Base-by-base conservation (phyloP, 1,284 basidiomycete species). In the Trichosporon faecale region DNA sequence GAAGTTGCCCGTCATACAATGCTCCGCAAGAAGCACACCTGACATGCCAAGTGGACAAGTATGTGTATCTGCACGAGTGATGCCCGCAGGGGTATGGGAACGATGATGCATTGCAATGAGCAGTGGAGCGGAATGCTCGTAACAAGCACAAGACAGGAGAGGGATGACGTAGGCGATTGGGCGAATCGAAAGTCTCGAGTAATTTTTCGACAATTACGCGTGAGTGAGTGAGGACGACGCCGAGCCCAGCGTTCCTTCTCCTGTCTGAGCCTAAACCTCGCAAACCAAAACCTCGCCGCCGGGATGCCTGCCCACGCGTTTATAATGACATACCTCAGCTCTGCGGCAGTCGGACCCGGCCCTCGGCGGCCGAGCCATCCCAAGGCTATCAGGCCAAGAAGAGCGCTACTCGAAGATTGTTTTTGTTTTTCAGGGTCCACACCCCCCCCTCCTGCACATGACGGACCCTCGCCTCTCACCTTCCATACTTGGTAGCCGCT, bases 91-190 rank as follows among this genome's bases (percentile, higher is more conserved):
- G 12, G 35, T 37, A 37, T 52, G 49, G 49, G 49, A 52, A 52
- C 21, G 49, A 52, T 52, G 49, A 52, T 52, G 49, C 49, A 52
- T 23, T 21, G 12, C 37, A 3, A 46, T 46, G 3, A 18, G 21
- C 21, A 8, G 49, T 52, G 49, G 49, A 52, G 49, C 49, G 49
- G 49, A 52, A 52, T 52, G 55, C 14, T 16, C 27, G 55, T 21
- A 27, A 14, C 52, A 23, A 55, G 25, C 18, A 21, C 52, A 27
- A 37, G 27, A 11, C 27, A 14, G 57, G 31, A 14, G 27, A 14
- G 23, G 52, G 57, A 31, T 61, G 57, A 61, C 57, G 57, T 61
- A 61, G 57, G 57, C 57, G 29, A 61, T 61, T 61, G 49, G 49
- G 49, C 6, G 21, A 46, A 21, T 46, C 44, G 44, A 46, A 18